Percentiles rank a stretch among this genome's conserved stretches.
Conservation (phyloP, 2,329 filamentous ascomycete genomes). For the Amesomyces nigricolor region DNA sequence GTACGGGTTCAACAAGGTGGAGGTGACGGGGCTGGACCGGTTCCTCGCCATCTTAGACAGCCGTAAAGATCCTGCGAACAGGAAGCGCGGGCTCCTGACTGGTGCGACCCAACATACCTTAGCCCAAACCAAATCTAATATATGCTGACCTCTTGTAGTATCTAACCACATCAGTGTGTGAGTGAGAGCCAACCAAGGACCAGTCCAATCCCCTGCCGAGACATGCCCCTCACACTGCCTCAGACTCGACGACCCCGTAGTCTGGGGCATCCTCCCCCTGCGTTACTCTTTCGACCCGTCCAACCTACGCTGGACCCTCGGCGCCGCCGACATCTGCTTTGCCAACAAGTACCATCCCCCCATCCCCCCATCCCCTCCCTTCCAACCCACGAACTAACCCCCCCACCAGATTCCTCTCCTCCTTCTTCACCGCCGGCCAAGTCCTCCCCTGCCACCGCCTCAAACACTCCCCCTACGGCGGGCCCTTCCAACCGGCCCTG, state of each 20-base stretch:
- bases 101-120: conserved; percentile 43
- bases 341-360: conserved; percentile 59
- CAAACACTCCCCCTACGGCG: conserved; percentile 72
- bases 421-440: conserved; percentile 86
- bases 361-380: not conserved
- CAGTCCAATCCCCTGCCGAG: not conserved
- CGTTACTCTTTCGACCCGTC: conserved; percentile 64
- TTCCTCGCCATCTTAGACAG: conserved; percentile 73
- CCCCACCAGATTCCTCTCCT: conserved; percentile 52
- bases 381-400: not conserved
- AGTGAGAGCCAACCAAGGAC: conserved; percentile 9
- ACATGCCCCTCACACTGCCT: conserved; percentile 1
- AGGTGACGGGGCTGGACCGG: conserved; percentile 68
- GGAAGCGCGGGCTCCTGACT: conserved; percentile 75
- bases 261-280: conserved; percentile 84
- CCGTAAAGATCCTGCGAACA: conserved; percentile 58
- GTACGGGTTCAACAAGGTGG: conserved; percentile 65
- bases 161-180: conserved; percentile 86
- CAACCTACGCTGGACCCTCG: conserved; percentile 82
- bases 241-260: conserved; percentile 87
- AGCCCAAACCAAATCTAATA: not conserved
- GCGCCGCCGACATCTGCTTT: conserved; percentile 94
- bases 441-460: conserved; percentile 82
- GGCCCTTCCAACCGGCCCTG: conserved; percentile 84
- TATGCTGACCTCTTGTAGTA: conserved; percentile 44